phyloP scores from a whole-genome alignment of 2,329 filamentous ascomycete species.

The Davidsoniella neocaledoniae region DNA sequence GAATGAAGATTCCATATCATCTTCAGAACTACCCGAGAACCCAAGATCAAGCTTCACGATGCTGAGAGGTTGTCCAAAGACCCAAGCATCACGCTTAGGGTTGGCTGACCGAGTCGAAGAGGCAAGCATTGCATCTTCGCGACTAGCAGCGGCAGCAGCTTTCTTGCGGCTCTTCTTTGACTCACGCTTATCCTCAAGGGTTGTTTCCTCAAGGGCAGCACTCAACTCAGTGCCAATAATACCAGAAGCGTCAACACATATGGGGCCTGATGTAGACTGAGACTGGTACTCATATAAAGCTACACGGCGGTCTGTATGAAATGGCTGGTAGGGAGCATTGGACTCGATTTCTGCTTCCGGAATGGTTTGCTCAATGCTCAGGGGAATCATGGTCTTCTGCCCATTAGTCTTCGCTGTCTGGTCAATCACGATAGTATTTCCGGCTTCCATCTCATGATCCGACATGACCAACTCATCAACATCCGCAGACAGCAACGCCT shows the following conservation, averaged over 20 bases:
- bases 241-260: too few relatives aligned
- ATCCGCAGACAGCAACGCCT: slow-evolving; percentile 14
- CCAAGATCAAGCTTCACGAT: slow-evolving; percentile 37
- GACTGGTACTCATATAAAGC: slow-evolving; percentile 50
- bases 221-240: slow-evolving; percentile 21
- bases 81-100: slow-evolving; percentile 27
- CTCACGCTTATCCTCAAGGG: slow-evolving; percentile 26
- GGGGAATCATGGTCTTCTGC: slow-evolving; percentile 8
- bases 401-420: slow-evolving; percentile 19
- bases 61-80: slow-evolving; percentile 40
- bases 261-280: not conserved
- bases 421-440: slow-evolving; percentile 36
- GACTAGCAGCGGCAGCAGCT: slow-evolving; percentile 1
- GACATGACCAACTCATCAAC: slow-evolving; percentile 34
- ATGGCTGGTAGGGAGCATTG: slow-evolving; percentile 86
- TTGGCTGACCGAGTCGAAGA: not conserved
- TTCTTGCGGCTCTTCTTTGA: slow-evolving; percentile 19
- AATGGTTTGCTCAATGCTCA: slow-evolving; percentile 43
- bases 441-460: slow-evolving; percentile 35
- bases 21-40: slow-evolving; percentile 23
- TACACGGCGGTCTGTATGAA: slow-evolving; percentile 80
- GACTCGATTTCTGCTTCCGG: slow-evolving; percentile 82
- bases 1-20: slow-evolving; percentile 32
- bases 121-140: not conserved
- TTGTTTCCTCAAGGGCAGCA: slow-evolving; percentile 23